These are phyloP conservation scores for Arthroderma sp. DNA, from an alignment of 2,329 filamentous ascomycete genomes.

Conservation along the genomic window DNA sequence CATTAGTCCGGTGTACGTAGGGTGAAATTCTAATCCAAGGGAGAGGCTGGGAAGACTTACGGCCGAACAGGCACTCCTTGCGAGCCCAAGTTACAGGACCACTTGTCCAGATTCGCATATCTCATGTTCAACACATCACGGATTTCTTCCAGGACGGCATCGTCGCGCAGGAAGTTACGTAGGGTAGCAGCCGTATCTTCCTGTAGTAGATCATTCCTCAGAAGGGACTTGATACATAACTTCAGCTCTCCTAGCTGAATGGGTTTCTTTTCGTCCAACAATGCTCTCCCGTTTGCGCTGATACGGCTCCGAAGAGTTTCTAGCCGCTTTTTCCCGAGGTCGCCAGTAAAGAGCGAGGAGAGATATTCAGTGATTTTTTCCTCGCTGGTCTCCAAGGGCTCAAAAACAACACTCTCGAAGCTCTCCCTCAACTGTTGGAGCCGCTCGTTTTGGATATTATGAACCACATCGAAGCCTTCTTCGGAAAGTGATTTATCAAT, in stretches of 20 bases:
- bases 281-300: no score
- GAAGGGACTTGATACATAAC: slow-evolving; percentile 26
- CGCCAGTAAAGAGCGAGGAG: no score
- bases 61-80: slow-evolving; percentile 35
- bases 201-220: slow-evolving; percentile 33
- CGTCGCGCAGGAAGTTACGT: slow-evolving; percentile 30
- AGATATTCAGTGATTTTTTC: slow-evolving; percentile 22
- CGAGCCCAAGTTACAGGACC: slow-evolving; percentile 34
- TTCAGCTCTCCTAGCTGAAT: no score
- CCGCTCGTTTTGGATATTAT: slow-evolving; percentile 27
- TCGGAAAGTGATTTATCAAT: slow-evolving; percentile 7
- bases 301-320: no score
- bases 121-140: slow-evolving; percentile 36
- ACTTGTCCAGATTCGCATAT: slow-evolving; percentile 31
- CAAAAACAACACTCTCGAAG: slow-evolving; percentile 31
- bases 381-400: slow-evolving; percentile 25
- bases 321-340: no score
- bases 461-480: slow-evolving; percentile 23
- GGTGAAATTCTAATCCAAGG: not conserved
- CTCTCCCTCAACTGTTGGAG: slow-evolving; percentile 30
- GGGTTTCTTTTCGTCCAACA: no score
- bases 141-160: slow-evolving; percentile 33
- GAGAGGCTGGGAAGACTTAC: slow-evolving; percentile 6
- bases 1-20: not conserved
- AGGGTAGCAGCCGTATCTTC: slow-evolving; percentile 34